Evolutionary conservation across 805 yeast genomes (phyloP).

Genomic region (Suhomyces emberorum): DNA sequence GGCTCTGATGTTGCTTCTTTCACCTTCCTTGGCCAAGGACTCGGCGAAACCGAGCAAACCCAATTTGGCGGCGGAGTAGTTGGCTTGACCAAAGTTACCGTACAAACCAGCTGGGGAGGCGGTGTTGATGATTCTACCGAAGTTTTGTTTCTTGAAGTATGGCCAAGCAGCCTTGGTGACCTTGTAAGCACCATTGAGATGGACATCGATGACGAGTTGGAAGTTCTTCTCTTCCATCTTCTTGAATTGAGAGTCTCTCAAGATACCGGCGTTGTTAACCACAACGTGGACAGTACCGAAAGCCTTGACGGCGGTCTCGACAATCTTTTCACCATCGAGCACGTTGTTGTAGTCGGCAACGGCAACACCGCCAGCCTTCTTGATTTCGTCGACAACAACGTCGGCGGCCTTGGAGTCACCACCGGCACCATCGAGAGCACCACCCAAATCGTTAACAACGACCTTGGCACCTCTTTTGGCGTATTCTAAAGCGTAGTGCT

Average conservation of each 20-base stretch:
- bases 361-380: conserved; percentile 73
- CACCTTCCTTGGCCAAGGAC: conserved; percentile 93
- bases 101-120: conserved; percentile 95
- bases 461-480: conserved; percentile 93
- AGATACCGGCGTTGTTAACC: conserved; percentile 92
- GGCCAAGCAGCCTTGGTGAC: conserved; percentile 93
- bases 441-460: conserved; percentile 93
- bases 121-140: conserved; percentile 89
- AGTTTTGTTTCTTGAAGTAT: conserved; percentile 74
- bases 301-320: conserved; percentile 78
- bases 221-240: conserved; percentile 84
- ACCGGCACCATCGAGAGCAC: conserved; percentile 69
- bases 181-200: conserved; percentile 83
- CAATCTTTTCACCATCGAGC: conserved; percentile 76
- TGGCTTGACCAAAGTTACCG: conserved; percentile 96
- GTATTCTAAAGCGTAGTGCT: conserved; percentile 78
- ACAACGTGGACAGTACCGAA: conserved; percentile 88
- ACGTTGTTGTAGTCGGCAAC: conserved; percentile 94
- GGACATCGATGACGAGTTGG: conserved; percentile 78
- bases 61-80: conserved; percentile 90
- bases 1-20: conserved; percentile 73
- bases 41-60: conserved; percentile 90
- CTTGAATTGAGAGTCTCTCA: conserved; percentile 82
- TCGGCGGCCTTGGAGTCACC: conserved; percentile 77
- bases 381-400: conserved; percentile 87